These are phyloP conservation scores for Phlebiopsis flavidoalba DNA, from an alignment of 768 basidiomycete genomes.

Conservation along the genomic window DNA sequence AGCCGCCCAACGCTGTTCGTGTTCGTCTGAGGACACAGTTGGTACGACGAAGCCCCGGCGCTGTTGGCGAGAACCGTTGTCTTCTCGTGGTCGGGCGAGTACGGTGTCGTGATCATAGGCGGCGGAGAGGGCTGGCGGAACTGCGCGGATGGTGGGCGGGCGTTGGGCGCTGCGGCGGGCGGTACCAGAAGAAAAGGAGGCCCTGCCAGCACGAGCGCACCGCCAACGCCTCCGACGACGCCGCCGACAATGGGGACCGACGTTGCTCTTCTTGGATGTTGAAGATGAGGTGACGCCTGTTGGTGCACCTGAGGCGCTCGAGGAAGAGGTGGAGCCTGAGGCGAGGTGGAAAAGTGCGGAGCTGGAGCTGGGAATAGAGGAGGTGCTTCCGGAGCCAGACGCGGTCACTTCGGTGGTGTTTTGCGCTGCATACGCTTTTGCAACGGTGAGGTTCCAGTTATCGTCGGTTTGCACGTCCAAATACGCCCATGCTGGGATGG, in stretches of 20 bases:
- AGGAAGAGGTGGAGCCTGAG: background rate
- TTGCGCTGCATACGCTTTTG: background rate
- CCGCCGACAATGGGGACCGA: conserved; percentile 10
- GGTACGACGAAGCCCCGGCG: background rate
- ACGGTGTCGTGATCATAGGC: background rate
- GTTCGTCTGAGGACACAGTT: background rate
- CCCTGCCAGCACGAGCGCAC: background rate
- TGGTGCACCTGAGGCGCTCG: background rate
- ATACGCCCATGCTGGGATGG: conserved; percentile 61
- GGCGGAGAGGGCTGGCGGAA: background rate
- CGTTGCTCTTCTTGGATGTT: background rate
- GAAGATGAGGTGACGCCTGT: background rate
- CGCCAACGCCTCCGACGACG: conserved; percentile 4
- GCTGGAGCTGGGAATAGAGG: background rate
- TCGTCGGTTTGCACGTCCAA: conserved; percentile 32
- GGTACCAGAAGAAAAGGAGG: background rate
- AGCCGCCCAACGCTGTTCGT: too few species aligned
- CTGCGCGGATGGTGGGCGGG: conserved; percentile 1
- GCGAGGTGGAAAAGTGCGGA: background rate
- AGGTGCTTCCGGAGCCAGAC: background rate
- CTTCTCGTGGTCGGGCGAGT: background rate
- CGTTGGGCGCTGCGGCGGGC: background rate
- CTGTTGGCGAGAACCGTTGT: background rate
- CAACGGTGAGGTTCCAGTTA: background rate
- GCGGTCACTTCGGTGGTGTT: background rate